Evolutionary conservation across 2,329 filamentous ascomycete species (phyloP), one percentile per base, ranked within the genome.

Genomic region (Xylariales sp.): DNA sequence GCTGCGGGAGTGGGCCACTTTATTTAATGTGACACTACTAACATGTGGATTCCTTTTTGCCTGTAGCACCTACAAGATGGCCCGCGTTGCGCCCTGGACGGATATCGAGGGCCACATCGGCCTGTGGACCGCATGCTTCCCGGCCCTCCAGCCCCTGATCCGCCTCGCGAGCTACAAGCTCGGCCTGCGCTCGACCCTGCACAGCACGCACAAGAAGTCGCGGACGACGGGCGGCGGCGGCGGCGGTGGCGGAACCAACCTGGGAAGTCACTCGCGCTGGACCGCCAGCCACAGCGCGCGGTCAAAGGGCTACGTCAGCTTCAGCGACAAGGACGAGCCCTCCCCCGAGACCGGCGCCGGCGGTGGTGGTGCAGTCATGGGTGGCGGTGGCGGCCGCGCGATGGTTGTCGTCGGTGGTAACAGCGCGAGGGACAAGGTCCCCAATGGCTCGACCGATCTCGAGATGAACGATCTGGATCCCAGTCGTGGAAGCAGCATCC

Each of bases 101-200:
- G 36, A 38, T 30, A 31, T 38, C 5, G 36, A 32, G 25, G 36
- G 36, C 18, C 36, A 38, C 14, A 30, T 38, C n/a, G 36, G 36
- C 7, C 19, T 38, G 11, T 38, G 28, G 36, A 38, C 36, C 4
- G 29, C 28, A 5, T 38, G 36, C 17, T 38, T 38, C 15, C 36
- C 36, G 14, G 36, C 29, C 12, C 20, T 38, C 1, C 36, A 38
- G 20, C 36, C 36, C 7, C 27, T 38, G 7, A 24, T 38, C 36
- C 36, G 36, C 5, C 28, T 38, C 18, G 21, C 15, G 14, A 32
- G 36, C n/a, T 38, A 38, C 29, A 38, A 32, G 29, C 19, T 38
- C 15, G 36, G 36, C n/a, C 21, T 38, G n/a, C 10, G 36, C 7
- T 31, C 28, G n/a, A 38, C 28, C 10, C 28, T 38, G 13, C 23